Evolutionary conservation across 2,329 filamentous ascomycete species (phyloP).

Genomic region (Colletotrichum tofieldiae): DNA sequence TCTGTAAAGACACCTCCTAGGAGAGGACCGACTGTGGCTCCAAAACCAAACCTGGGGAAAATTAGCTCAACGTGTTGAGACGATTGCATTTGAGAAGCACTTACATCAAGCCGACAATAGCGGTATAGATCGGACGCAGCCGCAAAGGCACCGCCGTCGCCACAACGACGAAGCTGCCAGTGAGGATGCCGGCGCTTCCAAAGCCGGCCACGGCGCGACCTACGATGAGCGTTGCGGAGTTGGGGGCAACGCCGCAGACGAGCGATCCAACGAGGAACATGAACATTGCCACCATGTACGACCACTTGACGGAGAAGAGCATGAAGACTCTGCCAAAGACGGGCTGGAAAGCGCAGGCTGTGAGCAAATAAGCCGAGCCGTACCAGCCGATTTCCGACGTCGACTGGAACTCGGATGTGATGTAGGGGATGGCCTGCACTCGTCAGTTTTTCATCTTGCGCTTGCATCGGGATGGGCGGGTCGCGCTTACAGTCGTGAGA

Average conservation of each 20-base stretch:
- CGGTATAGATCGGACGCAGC: conserved; percentile 51
- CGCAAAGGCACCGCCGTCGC: conserved; percentile 50
- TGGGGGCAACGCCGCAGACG: conserved; percentile 36
- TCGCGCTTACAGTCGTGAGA: conserved; percentile 25
- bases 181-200: conserved; percentile 48
- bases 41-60: conserved; percentile 52
- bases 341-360: conserved; percentile 47
- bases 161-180: conserved; percentile 55
- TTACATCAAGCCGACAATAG: conserved; percentile 53
- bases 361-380: conserved; percentile 58
- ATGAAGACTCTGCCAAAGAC: conserved; percentile 50
- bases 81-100: conserved; percentile 10
- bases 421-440: conserved; percentile 57
- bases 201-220: conserved; percentile 40
- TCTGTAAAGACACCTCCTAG: conserved; percentile 57
- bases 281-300: conserved; percentile 43
- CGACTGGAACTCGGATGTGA: conserved; percentile 56
- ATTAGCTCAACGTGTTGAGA: neutral
- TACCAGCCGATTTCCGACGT: conserved; percentile 65
- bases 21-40: conserved; percentile 53
- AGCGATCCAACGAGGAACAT: conserved; percentile 34
- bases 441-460: neutral
- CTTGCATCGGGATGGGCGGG: neutral
- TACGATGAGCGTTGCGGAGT: conserved; percentile 30
- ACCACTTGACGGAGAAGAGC: conserved; percentile 57